Conservation (phyloP, 257 asterid genomes). For the Penstemon barbatus region DNA sequence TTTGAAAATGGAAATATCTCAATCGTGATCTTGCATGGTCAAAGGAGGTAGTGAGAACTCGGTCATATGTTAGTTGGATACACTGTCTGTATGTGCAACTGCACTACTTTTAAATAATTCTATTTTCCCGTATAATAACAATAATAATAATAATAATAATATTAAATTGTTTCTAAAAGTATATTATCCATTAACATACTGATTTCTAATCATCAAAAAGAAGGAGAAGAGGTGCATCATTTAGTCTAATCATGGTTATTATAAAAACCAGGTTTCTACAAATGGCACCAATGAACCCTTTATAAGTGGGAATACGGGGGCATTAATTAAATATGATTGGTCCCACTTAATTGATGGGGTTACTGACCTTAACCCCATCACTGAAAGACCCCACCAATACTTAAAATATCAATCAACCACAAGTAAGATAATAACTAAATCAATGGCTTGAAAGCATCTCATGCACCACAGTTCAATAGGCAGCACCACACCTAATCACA, state of each 20-base stretch:
- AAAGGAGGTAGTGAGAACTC: too few relatives aligned
- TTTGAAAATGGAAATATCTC: too few relatives aligned
- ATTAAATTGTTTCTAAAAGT: not conserved
- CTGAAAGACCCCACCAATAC: not conserved
- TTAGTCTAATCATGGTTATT: not conserved
- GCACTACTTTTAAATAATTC: too few relatives aligned
- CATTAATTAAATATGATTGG: not conserved
- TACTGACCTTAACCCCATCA: not conserved
- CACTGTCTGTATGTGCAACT: too few relatives aligned
- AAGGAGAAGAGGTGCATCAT: not conserved
- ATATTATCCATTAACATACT: not conserved
- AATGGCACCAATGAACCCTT: conserved; percentile 23
- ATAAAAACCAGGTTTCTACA: not conserved
- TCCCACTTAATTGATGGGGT: conserved; percentile 3
- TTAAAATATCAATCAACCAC: not conserved
- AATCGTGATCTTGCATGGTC: too few relatives aligned
- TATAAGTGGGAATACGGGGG: conserved; percentile 21
- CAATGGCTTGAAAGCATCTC: conserved; percentile 15
- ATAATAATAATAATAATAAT: too few relatives aligned
- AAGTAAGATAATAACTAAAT: not conserved
- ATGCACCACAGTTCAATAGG: not conserved
- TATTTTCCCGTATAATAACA: too few relatives aligned
- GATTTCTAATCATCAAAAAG: not conserved
- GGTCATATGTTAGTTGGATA: too few relatives aligned
- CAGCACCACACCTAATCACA: conserved; percentile 22